Conservation (phyloP, 345 rosid species). For the Passiflora organensis region DNA sequence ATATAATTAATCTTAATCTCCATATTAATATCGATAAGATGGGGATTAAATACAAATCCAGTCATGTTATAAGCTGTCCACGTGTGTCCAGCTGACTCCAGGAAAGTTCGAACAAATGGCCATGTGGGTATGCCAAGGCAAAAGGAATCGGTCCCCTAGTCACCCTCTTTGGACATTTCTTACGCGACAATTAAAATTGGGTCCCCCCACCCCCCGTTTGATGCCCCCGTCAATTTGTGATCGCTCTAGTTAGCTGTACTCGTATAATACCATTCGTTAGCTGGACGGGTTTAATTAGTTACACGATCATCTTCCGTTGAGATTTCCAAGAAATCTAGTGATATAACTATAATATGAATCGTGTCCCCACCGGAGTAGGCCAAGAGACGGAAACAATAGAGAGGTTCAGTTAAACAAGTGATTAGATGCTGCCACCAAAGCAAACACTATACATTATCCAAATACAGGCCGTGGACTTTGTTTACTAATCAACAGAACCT, state of each 20-base stretch:
- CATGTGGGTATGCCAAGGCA: slow-evolving; percentile 43
- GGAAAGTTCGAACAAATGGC: slow-evolving; percentile 15
- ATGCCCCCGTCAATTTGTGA: slow-evolving; percentile 13
- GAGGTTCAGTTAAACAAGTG: slow-evolving; percentile 26
- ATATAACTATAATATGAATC: neutral
- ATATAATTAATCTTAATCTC: neutral
- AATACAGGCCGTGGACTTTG: neutral
- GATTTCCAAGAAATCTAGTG: neutral
- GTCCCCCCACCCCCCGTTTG: slow-evolving; percentile 10
- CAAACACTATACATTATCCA: neutral
- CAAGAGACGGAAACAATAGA: slow-evolving; percentile 12
- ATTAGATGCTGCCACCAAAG: slow-evolving; percentile 27
- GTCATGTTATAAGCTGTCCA: neutral
- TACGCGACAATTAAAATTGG: slow-evolving; percentile 25
- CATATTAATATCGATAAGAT: neutral
- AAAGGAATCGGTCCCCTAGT: slow-evolving; percentile 32
- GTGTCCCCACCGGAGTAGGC: slow-evolving; percentile 17
- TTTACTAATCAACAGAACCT: neutral
- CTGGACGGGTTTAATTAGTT: neutral
- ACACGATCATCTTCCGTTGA: too few relatives aligned
- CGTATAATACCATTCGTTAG: neutral
- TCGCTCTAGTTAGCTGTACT: neutral
- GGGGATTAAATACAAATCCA: neutral
- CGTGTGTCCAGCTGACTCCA: slow-evolving; percentile 17
- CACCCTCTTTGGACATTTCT: slow-evolving; percentile 21